phyloP scores from a whole-genome alignment of 2,329 filamentous ascomycete species.

The Niveomyces coronatus region DNA sequence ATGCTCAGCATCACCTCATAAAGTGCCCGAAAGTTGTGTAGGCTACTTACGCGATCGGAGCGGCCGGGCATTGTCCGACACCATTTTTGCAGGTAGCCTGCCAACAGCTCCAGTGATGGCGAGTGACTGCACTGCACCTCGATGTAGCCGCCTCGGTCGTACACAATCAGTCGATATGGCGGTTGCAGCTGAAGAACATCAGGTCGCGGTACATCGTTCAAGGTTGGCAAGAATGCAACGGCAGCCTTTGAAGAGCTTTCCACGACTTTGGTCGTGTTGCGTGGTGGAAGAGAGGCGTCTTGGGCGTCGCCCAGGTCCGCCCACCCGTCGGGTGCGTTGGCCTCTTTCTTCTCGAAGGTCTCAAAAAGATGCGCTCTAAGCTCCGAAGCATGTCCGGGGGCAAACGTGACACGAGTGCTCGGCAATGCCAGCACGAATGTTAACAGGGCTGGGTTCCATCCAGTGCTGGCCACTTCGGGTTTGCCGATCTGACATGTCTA shows the following conservation, averaged over 20 bases:
- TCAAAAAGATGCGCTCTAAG: slow-evolving; percentile 17
- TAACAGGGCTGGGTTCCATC: neutral
- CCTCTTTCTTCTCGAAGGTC: slow-evolving; percentile 22
- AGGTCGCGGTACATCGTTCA: slow-evolving; percentile 31
- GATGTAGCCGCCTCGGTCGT: slow-evolving; percentile 21
- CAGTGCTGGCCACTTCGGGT: neutral
- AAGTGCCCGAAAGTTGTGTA: neutral
- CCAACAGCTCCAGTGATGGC: slow-evolving; percentile 32
- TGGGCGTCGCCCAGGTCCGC: slow-evolving; percentile 28
- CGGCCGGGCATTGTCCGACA: slow-evolving; percentile 20
- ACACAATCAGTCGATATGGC: slow-evolving; percentile 37
- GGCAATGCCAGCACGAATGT: slow-evolving; percentile 2
- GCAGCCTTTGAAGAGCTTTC: slow-evolving; percentile 5
- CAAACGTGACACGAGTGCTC: slow-evolving; percentile 3
- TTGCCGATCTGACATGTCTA: slow-evolving; percentile 2
- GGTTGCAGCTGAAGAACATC: slow-evolving; percentile 36
- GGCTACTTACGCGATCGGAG: slow-evolving; percentile 11
- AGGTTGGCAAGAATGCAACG: slow-evolving; percentile 30
- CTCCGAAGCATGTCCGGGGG: slow-evolving; percentile 1
- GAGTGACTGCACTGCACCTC: slow-evolving; percentile 38
- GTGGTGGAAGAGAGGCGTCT: neutral
- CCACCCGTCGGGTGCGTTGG: slow-evolving; percentile 29
- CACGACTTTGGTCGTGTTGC: neutral
- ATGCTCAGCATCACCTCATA: neutral
- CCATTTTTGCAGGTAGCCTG: slow-evolving; percentile 38